phyloP scores from a whole-genome alignment of 2,329 filamentous ascomycete species.

The Aspergillus costaricaensis region DNA sequence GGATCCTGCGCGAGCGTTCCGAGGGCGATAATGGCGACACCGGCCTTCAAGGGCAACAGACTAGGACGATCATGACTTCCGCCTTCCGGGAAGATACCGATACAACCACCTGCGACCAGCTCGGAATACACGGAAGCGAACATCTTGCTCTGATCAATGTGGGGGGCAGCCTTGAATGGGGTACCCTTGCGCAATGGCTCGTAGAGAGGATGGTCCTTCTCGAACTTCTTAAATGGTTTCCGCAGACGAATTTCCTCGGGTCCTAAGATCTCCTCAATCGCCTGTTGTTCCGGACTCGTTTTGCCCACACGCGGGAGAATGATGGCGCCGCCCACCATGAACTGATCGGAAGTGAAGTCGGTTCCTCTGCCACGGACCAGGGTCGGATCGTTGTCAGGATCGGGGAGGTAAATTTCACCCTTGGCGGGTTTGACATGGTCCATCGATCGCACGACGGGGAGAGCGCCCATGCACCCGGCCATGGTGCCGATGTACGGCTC shows the following conservation, averaged over 20 bases:
- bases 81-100: conserved; percentile 96
- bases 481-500: conserved; percentile 85
- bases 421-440: conserved; percentile 78
- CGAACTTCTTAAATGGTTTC: conserved; percentile 71
- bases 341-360: conserved; percentile 70
- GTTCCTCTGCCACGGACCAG: conserved; percentile 78
- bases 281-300: conserved; percentile 67
- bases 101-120: conserved; percentile 78
- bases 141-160: conserved; percentile 90
- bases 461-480: conserved; percentile 80
- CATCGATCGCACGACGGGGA: conserved; percentile 90
- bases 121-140: conserved; percentile 91
- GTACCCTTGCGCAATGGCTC: conserved; percentile 78
- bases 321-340: conserved; percentile 77
- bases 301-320: conserved; percentile 85
- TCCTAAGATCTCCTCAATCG: conserved; percentile 78
- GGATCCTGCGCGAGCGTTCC: conserved; percentile 84
- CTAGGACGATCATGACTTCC: conserved; percentile 94
- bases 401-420: conserved; percentile 84
- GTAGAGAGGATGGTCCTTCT: conserved; percentile 72
- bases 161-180: conserved; percentile 82
- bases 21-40: conserved; percentile 96
- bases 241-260: conserved; percentile 82
- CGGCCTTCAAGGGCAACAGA: conserved; percentile 88
- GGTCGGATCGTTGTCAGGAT: conserved; percentile 80